Evolutionary conservation across 768 basidiomycete genomes (phyloP).

Genomic region (Boletus vinaceobasis): DNA sequence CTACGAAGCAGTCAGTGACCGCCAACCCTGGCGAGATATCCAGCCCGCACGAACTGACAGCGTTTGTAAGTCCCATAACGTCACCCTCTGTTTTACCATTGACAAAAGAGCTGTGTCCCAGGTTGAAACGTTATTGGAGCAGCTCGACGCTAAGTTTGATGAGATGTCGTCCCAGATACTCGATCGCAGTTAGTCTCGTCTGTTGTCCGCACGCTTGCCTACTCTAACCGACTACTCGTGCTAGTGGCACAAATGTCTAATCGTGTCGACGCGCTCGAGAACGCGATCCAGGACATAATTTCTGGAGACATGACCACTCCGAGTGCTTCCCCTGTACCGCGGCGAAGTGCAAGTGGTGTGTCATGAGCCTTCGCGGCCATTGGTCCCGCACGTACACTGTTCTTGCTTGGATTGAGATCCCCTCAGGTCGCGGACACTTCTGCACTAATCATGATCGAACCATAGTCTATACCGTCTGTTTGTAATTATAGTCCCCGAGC

Average conservation of each 20-base stretch:
- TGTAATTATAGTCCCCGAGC: conserved; percentile 11
- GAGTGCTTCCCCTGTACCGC: conserved; percentile 51
- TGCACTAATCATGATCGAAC: conserved; percentile 17
- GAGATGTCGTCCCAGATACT: conserved; percentile 91
- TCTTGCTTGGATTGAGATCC: conserved; percentile 16
- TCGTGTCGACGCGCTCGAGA: conserved; percentile 85
- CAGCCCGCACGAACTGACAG: conserved; percentile 90
- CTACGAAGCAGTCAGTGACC: conserved; percentile 42
- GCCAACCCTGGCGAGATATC: conserved; percentile 64
- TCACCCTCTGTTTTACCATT: conserved; percentile 1
- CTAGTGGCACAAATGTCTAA: conserved; percentile 91
- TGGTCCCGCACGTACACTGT: conserved; percentile 8
- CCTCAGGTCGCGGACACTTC: conserved; percentile 7
- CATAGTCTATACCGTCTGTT: conserved; percentile 5
- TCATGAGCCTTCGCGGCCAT: conserved; percentile 13
- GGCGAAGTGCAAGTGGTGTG: conserved; percentile 41
- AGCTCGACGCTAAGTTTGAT: conserved; percentile 88
- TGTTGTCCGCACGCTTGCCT: background rate
- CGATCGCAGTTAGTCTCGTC: conserved; percentile 61
- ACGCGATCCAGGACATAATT: conserved; percentile 90
- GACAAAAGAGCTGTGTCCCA: conserved; percentile 26
- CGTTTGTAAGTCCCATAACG: conserved; percentile 64
- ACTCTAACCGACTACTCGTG: conserved; percentile 10
- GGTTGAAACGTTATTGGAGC: conserved; percentile 87
- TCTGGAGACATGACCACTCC: conserved; percentile 56